Base-by-base conservation (phyloP, 2,329 filamentous ascomycete species). In the Gyromitra esculenta region DNA sequence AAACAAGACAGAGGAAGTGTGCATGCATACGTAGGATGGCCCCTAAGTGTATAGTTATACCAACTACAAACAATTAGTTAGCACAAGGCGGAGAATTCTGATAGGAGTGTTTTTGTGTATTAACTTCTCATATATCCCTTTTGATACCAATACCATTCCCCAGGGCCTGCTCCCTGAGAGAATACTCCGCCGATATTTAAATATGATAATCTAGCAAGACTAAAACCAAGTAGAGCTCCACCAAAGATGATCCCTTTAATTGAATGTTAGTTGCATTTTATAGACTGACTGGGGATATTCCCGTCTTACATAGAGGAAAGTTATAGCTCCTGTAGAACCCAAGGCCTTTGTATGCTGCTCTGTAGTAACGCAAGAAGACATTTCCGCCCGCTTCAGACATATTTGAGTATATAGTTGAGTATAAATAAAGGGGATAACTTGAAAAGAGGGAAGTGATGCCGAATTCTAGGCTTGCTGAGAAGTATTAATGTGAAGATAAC, bases 321-420 rank as follows among this genome's bases (percentile, higher is more conserved):
- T 89, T 90, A 84, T 89, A 89, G 45, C 84, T 84, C 79, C 87
- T 87, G 1, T 83, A 81, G 83, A 90, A 90, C 63, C 88, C 88
- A 35, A 89, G 74, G 21, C 45, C 25, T 60, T 59, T 65, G n/a
- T 59, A 73, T 31, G 68, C 78, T 77, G 77, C 60, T 59, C 70
- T 65, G 35, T 65, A 73, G 18, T 31, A 9, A 31, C 41, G 57
- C n/a, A 56, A 25, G 60, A 56, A 64, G 31, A 25, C 13, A 43
- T 71, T 71, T 2, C 35, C 57, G 13, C 8, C 8, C 13, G 59
- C 39, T 63, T 5, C 31, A 25, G 45, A 18, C 59, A 71, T 71
- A 7, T 6, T 31, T 50, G 45, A n/a, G 18, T 54, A 39, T 39
- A n/a, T n/a, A 35, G 25, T 8, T 4, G 18, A 43, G 56, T 43